Evolutionary conservation across 1,139 yeast species (phyloP), one percentile per base, ranked within the genome.

Genomic region (Taiozyma sp.): DNA sequence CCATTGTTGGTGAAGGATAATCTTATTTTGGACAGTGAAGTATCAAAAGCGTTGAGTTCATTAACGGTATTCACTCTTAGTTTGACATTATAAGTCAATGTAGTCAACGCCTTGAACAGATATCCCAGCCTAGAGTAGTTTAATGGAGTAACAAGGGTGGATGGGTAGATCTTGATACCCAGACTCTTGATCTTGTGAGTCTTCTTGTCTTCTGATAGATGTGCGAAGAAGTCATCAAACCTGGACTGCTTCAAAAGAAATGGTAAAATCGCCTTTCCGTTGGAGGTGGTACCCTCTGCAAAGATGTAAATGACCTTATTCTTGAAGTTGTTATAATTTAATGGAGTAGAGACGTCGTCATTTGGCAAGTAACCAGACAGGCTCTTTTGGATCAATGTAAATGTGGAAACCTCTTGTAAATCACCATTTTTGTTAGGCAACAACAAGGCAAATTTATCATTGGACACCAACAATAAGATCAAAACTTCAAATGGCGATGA

Each of bases 271-370:
- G 84, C 75, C 57, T 79, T 80, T 51, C 86, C 86, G 62, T 85
- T 86, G 1, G 89, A 79, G 0, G 89, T 73, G 0, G 91, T 83
- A 0, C 91, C 91, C 62, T 87, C 95, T 23, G 81, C 70, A 48
- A 85, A 76, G 45, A 83, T 61, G 53, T 73, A 79, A 3, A 77
- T 72, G n/a, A 73, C 67, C 46, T 73, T 72, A 14, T 65, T 63
- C 32, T 65, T 64, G 19, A 70, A 62, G 22, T 49, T 41, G 8
- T 44, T 14, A 14, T 44, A 39, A 9, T 51, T 40, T 8, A 49
- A 12, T 10, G 29, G 13, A 1, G 24, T 9, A 4, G 45, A 38
- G 4, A 23, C 22, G 2, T 9, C 23, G 27, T 40, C 27, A 22
- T 6, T 7, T 14, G 32, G 19, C 34, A 42, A 44, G 12, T 44